These are phyloP conservation scores for Penicillium ochrochloron DNA, from an alignment of 495 filamentous ascomycete species.

Conservation along the genomic window DNA sequence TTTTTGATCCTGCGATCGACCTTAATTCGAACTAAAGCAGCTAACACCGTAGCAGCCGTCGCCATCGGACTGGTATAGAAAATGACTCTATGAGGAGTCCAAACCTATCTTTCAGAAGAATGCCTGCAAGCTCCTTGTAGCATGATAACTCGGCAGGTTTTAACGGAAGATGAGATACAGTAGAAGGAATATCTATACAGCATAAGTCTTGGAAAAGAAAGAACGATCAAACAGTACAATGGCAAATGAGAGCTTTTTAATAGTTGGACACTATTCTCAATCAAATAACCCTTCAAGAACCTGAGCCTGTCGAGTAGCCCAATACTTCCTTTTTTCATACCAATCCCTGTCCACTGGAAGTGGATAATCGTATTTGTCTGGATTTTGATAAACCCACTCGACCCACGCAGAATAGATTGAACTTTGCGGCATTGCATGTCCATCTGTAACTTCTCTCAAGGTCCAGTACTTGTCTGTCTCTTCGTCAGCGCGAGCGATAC, in stretches of 20 bases:
- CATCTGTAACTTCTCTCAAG: not conserved
- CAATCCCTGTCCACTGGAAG: conserved; percentile 1
- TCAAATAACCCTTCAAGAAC: not conserved
- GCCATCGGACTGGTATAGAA: conserved; percentile 58
- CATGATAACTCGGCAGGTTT: too few species aligned
- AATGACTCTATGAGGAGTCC: too few species aligned
- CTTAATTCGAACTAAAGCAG: conserved; percentile 31
- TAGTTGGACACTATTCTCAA: not conserved
- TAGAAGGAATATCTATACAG: too few species aligned
- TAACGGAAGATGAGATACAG: too few species aligned
- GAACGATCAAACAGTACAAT: too few species aligned
- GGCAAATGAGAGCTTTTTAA: not conserved
- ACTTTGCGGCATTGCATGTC: not conserved
- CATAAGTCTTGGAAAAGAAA: too few species aligned
- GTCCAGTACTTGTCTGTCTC: not conserved
- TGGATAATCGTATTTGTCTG: conserved; percentile 1
- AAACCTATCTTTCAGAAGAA: too few species aligned
- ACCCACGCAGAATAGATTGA: conserved; percentile 7
- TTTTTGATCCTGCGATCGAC: conserved; percentile 33
- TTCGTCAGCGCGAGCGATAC: not conserved
- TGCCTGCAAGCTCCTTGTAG: too few species aligned
- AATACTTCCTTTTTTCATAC: conserved; percentile 8
- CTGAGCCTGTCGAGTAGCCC: conserved; percentile 5
- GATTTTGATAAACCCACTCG: conserved; percentile 4
- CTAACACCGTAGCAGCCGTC: conserved; percentile 30